These are phyloP conservation scores for Carex arenaria DNA, from an alignment of 202 grass and related monocot species.

Conservation along the genomic window DNA sequence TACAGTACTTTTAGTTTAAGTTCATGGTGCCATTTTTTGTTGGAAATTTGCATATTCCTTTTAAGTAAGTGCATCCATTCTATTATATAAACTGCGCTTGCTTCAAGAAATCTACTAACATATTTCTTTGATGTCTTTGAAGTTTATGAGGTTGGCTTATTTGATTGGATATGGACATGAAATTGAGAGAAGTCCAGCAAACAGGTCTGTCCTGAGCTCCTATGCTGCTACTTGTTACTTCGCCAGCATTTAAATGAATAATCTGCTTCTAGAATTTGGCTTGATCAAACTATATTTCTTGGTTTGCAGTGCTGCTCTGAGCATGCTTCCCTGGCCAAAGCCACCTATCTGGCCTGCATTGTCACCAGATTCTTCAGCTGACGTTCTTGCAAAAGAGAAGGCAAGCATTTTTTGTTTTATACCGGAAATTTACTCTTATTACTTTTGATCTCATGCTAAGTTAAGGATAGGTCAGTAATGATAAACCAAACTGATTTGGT, in stretches of 20 bases:
- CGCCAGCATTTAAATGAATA: slow-evolving; percentile 1
- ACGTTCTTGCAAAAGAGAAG: slow-evolving; percentile 95
- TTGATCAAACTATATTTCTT: slow-evolving; percentile 19
- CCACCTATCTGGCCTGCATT: slow-evolving; percentile 92
- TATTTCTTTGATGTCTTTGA: slow-evolving; percentile 34
- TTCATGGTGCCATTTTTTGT: not conserved
- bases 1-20: too few species aligned
- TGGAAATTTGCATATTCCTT: not conserved
- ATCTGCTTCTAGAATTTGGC: not conserved
- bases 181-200: slow-evolving; percentile 92
- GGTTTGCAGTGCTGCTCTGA: slow-evolving; percentile 76
- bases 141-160: slow-evolving; percentile 99
- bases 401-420: slow-evolving; percentile 43
- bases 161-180: slow-evolving; percentile 92
- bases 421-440: slow-evolving; percentile 24
- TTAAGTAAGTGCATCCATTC: not conserved
- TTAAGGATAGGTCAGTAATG: slow-evolving; percentile 4
- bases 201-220: slow-evolving; percentile 60
- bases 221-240: slow-evolving; percentile 14
- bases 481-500: not conserved
- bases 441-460: slow-evolving; percentile 21
- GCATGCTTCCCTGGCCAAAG: slow-evolving; percentile 99
- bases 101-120: slow-evolving; percentile 23
- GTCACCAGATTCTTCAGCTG: slow-evolving; percentile 68
- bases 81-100: not conserved